phyloP scores from a whole-genome alignment of 257 asterid species.

The Ophiorrhiza pumila region DNA sequence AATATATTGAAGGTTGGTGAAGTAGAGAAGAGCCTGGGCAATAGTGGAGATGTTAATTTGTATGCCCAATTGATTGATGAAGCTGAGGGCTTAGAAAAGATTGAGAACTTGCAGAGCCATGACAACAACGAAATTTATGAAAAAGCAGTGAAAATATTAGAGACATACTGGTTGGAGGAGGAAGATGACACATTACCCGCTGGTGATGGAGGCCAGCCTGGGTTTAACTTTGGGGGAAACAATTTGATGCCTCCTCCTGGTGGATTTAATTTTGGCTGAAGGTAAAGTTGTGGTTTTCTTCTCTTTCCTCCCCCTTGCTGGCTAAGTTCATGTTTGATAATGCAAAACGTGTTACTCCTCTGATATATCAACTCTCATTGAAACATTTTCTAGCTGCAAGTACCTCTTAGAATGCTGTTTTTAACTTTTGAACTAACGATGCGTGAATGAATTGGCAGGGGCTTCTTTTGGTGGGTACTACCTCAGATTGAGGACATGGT shows the following conservation, averaged over 20 bases:
- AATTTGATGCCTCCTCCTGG: conserved; percentile 64
- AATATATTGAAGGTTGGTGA: conserved; percentile 94
- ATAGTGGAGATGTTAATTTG: conserved; percentile 55
- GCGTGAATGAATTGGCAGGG: conserved; percentile 7
- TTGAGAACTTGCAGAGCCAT: conserved; percentile 81
- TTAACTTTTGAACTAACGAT: not conserved
- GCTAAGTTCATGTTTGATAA: not conserved
- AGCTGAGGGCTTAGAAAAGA: conserved; percentile 83
- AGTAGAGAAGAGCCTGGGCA: conserved; percentile 50
- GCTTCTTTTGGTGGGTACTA: conserved; percentile 20
- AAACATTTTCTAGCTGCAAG: not conserved
- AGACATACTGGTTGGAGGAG: conserved; percentile 89
- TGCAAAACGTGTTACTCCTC: not conserved
- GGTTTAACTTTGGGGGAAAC: conserved; percentile 72
- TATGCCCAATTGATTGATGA: conserved; percentile 77
- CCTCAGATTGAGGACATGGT: conserved; percentile 33
- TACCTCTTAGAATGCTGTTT: not conserved
- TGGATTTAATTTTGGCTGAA: conserved; percentile 77
- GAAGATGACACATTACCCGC: conserved; percentile 60
- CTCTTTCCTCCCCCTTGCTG: not conserved
- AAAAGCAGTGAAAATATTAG: conserved; percentile 86
- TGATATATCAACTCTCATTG: not conserved
- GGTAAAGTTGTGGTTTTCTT: conserved; percentile 25
- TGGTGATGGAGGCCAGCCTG: conserved; percentile 52
- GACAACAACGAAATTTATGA: conserved; percentile 88